A percentile compares a stretch with the other conserved stretches of the same genome.
phyloP scores from a whole-genome alignment of 257 asterid species.

The Penstemon eatonii region DNA sequence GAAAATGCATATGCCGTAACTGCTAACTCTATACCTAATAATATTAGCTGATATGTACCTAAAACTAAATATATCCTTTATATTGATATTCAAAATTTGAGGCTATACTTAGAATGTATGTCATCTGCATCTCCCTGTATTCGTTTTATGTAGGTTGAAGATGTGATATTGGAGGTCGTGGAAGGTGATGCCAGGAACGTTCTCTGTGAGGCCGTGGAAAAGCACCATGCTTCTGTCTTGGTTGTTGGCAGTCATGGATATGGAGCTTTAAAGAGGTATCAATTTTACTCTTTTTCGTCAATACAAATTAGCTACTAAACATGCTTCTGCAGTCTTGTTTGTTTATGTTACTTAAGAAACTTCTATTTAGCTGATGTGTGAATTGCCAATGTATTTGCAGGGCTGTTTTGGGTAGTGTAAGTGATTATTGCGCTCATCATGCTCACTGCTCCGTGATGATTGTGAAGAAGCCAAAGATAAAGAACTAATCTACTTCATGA shows the following conservation, averaged over 20 bases:
- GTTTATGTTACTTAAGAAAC: no score
- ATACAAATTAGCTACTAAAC: not conserved
- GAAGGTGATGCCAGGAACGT: constrained; percentile 73
- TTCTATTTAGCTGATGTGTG: no score
- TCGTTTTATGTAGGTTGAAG: constrained; percentile 40
- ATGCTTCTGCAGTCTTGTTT: no score
- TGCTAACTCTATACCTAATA: not conserved
- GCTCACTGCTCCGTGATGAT: constrained; percentile 55
- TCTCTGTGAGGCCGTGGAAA: constrained; percentile 68
- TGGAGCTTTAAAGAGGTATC: constrained; percentile 66
- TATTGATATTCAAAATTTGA: no score
- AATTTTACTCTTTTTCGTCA: not conserved
- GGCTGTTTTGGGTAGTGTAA: constrained; percentile 52
- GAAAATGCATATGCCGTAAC: no score
- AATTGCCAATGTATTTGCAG: constrained; percentile 23
- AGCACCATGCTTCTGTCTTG: constrained; percentile 55
- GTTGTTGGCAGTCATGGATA: constrained; percentile 75
- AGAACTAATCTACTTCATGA: not conserved
- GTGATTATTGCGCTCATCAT: constrained; percentile 50
- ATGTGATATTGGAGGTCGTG: constrained; percentile 37
- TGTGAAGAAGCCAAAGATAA: constrained; percentile 38
- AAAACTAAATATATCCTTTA: not conserved
- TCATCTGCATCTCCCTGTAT: not conserved
- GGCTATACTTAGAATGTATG: not conserved
- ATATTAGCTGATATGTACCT: not conserved